A percentile compares a stretch with the other conserved stretches of the same genome.
Evolutionary conservation across 1,139 yeast species (phyloP).

Genomic region (Wickerhamiella infanticola): DNA sequence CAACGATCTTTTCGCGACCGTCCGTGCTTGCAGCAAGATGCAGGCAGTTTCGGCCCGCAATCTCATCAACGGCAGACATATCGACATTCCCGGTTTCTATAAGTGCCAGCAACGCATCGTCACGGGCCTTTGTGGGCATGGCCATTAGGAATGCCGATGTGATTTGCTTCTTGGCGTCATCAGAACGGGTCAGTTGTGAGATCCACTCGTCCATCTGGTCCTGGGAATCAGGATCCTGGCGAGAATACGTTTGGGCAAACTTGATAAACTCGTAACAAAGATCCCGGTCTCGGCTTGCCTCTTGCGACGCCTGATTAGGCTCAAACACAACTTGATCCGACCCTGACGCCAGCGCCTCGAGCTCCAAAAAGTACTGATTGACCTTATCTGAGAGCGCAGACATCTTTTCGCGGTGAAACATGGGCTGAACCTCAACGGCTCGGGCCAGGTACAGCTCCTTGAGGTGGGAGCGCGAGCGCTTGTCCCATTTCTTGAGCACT

Average conservation of each 20-base stretch:
- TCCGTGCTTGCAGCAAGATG: constrained; percentile 32
- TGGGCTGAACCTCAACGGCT: constrained; percentile 93
- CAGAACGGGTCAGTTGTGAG: constrained; percentile 35
- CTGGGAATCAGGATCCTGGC: constrained; percentile 14
- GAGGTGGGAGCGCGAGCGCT: constrained; percentile 85
- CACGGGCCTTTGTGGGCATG: constrained; percentile 33
- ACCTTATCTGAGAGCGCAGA: constrained; percentile 74
- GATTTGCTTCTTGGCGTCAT: constrained; percentile 31
- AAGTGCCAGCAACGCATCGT: constrained; percentile 27
- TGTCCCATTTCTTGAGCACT: constrained; percentile 95
- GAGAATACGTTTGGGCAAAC: constrained; percentile 31
- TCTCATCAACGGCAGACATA: constrained; percentile 28
- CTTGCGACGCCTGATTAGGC: neutral
- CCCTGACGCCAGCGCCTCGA: constrained; percentile 82
- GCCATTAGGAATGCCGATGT: constrained; percentile 53
- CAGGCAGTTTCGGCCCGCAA: constrained; percentile 29
- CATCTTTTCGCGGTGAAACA: constrained; percentile 78
- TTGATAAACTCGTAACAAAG: constrained; percentile 51
- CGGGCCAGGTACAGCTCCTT: constrained; percentile 81
- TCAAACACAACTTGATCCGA: constrained; percentile 35
- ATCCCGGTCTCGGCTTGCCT: constrained; percentile 23
- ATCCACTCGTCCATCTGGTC: constrained; percentile 28
- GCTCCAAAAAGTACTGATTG: constrained; percentile 58
- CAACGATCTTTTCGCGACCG: constrained; percentile 24
- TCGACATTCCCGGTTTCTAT: constrained; percentile 27